phyloP scores from a whole-genome alignment of 257 asterid species.

The Solanum microdontum region DNA sequence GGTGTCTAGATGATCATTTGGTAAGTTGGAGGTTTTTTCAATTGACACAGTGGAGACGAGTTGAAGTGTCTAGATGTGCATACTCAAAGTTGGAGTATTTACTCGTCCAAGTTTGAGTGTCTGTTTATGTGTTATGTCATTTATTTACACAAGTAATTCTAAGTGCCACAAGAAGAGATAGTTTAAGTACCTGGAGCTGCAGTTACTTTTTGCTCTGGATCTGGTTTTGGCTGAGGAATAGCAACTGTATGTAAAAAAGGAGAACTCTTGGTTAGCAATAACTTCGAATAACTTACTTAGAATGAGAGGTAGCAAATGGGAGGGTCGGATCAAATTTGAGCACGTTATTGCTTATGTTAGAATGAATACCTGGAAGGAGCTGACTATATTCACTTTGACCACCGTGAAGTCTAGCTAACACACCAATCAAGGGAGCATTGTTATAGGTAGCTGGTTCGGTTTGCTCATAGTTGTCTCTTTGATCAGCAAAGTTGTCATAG shows the following conservation, averaged over 20 bases:
- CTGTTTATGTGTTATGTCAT: neutral
- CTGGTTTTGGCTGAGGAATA: constrained; percentile 14
- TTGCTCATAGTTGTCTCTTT: constrained; percentile 91
- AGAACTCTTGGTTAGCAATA: constrained; percentile 31
- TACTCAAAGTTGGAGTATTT: neutral
- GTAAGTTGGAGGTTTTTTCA: neutral
- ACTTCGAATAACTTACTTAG: neutral
- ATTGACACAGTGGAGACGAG: neutral
- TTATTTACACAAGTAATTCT: neutral
- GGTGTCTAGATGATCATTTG: neutral
- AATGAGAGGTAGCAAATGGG: neutral
- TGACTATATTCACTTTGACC: constrained; percentile 67
- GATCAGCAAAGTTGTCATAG: constrained; percentile 88
- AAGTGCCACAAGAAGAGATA: neutral
- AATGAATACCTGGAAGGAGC: constrained; percentile 66
- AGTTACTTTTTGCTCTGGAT: constrained; percentile 23
- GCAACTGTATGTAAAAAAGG: neutral
- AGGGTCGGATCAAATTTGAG: neutral
- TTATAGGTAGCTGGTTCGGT: constrained; percentile 98
- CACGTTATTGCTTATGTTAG: neutral
- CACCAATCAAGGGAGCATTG: constrained; percentile 79
- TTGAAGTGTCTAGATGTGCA: neutral
- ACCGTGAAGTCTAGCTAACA: constrained; percentile 67
- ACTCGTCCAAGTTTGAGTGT: neutral
- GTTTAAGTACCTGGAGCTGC: constrained; percentile 47